Base-by-base conservation (phyloP, 768 basidiomycete genomes). In the Phaeotremella fagi region DNA sequence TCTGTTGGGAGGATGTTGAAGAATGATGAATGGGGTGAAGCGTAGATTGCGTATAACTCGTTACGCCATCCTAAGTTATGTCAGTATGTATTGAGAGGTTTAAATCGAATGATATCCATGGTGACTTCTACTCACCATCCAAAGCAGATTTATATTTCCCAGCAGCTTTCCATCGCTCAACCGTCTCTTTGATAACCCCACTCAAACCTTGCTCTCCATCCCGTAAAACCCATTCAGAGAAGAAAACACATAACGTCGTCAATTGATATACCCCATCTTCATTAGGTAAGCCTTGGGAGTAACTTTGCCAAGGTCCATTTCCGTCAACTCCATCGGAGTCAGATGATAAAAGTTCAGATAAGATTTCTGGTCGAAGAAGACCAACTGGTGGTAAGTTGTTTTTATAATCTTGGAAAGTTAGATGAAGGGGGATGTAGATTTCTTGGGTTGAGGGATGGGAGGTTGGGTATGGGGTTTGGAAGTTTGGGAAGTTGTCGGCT, bases 31-130 rank as follows among this genome's bases (percentile, higher is more conserved):
- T 37, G 16, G 51, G 76, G 41, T 9, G 59, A 55, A 9, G 60
- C 76, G 52, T 76, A 79, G 47, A 79, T 71, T n/a, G 69, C 57
- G 60, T 95, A 98, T 69, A 82, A 74, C 78, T 99, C 95, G 52
- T 80, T 78, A 41, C 92, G 78, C 92, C 94, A 97, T 51, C 38
- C 38, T 41, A 33, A 7, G 7, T 12, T n/a, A n/a, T n/a, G n/a
- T n/a, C n/a, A n/a, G n/a, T n/a, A n/a, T n/a, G n/a, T n/a, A n/a
- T n/a, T n/a, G n/a, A n/a, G n/a, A n/a, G n/a, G n/a, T n/a, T n/a
- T n/a, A n/a, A n/a, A n/a, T n/a, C n/a, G n/a, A n/a, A n/a, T n/a
- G n/a, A n/a, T n/a, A n/a, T n/a, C n/a, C n/a, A n/a, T n/a, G n/a
- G n/a, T n/a, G n/a, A n/a, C n/a, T n/a, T 33, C 31, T 7, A 16